Evolutionary conservation across 1,284 basidiomycete species (phyloP).

Genomic region (Cystobasidium pallidum): DNA sequence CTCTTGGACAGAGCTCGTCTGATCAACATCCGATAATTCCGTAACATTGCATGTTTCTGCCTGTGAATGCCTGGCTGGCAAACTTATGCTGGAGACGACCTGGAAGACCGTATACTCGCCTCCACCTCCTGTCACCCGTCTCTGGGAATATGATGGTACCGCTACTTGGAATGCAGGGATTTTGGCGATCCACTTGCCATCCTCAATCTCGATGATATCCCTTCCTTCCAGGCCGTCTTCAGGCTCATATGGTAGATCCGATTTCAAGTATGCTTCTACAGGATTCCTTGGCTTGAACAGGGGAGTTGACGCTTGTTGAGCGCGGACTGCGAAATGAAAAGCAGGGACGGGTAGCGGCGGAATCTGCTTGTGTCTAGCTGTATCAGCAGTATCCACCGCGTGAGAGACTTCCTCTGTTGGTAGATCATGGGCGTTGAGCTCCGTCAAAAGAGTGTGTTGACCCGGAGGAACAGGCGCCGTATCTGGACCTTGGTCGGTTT

Average conservation of each 20-base stretch:
- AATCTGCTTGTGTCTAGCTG: neutral
- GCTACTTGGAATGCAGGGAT: constrained; percentile 19
- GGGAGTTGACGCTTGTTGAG: constrained; percentile 5
- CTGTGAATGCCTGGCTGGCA: neutral
- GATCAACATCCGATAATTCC: neutral
- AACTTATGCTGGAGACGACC: constrained; percentile 19
- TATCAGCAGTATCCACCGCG: neutral
- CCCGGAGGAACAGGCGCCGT: no score
- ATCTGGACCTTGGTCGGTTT: no score
- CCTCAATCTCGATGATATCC: constrained; percentile 28
- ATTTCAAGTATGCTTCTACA: constrained; percentile 31
- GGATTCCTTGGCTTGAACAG: constrained; percentile 11
- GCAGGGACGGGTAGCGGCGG: neutral
- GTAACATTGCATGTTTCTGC: neutral
- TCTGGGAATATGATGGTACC: constrained; percentile 19
- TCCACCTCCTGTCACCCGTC: neutral
- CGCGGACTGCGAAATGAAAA: neutral
- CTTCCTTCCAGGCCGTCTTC: neutral
- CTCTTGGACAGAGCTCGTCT: no score
- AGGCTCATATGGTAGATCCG: neutral
- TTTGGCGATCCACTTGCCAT: constrained; percentile 20
- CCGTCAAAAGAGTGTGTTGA: no score
- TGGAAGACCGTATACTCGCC: constrained; percentile 36
- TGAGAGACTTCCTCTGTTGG: neutral
- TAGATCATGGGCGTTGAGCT: no score